Evolutionary conservation across 805 yeast species (phyloP).

Genomic region (Saccharomyces cerevisiae): DNA sequence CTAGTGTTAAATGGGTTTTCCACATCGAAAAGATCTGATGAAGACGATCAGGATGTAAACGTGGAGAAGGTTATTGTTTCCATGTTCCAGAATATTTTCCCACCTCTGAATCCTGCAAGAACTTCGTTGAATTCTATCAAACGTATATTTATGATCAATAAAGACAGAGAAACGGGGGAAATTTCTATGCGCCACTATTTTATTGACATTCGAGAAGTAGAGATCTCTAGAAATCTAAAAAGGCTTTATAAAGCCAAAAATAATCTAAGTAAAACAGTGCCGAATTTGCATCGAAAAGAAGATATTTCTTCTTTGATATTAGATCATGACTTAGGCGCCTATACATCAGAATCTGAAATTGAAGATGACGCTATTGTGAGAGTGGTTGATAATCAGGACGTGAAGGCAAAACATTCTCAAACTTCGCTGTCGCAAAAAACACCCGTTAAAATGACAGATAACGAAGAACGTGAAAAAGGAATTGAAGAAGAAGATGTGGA

Average conservation of each 20-base stretch:
- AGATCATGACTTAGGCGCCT: constrained; percentile 68
- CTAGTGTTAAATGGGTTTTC: constrained; percentile 87
- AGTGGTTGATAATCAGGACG: constrained; percentile 31
- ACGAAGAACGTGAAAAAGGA: constrained; percentile 16
- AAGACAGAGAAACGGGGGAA: constrained; percentile 57
- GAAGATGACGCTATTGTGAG: constrained; percentile 85
- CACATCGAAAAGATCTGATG: constrained; percentile 9
- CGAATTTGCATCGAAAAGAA: constrained; percentile 54
- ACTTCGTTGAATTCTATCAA: constrained; percentile 68
- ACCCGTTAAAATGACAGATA: constrained; percentile 15
- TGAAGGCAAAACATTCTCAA: constrained; percentile 15
- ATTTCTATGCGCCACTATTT: constrained; percentile 86
- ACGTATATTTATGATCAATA: constrained; percentile 77
- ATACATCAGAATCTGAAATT: constrained; percentile 86
- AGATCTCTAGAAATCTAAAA: constrained; percentile 64
- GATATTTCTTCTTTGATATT: constrained; percentile 80
- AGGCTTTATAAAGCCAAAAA: constrained; percentile 57
- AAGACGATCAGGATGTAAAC: constrained; percentile 29
- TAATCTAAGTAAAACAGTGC: constrained; percentile 54
- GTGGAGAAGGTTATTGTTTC: constrained; percentile 81
- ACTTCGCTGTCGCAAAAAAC: constrained; percentile 16
- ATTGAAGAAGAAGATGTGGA: constrained; percentile 13
- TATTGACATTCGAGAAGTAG: constrained; percentile 78
- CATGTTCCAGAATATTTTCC: constrained; percentile 91
- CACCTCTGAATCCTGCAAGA: constrained; percentile 81